Evolutionary conservation across 192 early-diverging fungal genomes (phyloP).

Genomic region (Gigaspora rosea): DNA sequence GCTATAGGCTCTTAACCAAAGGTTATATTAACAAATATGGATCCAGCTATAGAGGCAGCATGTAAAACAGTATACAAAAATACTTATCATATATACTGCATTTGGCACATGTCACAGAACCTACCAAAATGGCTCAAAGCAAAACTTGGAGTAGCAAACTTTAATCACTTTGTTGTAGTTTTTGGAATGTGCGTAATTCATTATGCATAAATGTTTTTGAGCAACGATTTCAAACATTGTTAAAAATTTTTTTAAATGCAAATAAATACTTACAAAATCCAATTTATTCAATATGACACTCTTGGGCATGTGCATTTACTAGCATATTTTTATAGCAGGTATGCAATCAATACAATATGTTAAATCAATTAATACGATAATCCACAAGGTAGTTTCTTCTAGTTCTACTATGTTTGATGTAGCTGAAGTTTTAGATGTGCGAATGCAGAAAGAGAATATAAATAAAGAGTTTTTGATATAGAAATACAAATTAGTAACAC

Average conservation of each 20-base stretch:
- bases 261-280: not conserved
- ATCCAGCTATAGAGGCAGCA: not conserved
- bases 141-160: not conserved
- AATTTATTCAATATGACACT: not conserved
- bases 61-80: not conserved
- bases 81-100: not conserved
- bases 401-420: not conserved
- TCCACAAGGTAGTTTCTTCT: constrained; percentile 1
- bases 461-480: not conserved
- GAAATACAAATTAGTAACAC: not conserved
- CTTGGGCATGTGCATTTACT: not conserved
- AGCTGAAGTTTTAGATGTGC: not conserved
- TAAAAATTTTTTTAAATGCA: not conserved
- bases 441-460: not conserved
- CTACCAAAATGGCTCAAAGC: not conserved
- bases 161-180: not conserved
- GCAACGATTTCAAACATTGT: not conserved
- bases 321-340: constrained; percentile 1
- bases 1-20: not conserved
- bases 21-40: constrained; percentile 6
- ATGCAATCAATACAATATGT: constrained; percentile 30
- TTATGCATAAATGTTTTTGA: not conserved
- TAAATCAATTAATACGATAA: not conserved
- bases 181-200: not conserved
- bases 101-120: not conserved